Base-by-base conservation (phyloP, 495 filamentous ascomycete species). In the Xylaria sp. region DNA sequence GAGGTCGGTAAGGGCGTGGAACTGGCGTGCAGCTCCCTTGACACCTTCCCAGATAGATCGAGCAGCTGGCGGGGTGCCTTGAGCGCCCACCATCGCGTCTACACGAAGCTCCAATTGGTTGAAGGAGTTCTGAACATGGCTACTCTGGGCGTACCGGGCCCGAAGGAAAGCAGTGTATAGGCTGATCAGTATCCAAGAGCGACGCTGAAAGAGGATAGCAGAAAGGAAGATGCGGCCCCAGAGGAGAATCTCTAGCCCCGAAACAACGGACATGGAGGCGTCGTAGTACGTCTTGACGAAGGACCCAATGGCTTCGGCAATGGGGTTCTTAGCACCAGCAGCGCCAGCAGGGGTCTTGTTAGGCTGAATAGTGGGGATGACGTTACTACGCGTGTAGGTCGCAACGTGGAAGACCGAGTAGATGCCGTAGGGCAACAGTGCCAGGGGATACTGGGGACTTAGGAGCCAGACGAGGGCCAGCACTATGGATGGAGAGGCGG, bases 231-330 rank as follows among this genome's bases (percentile, higher is more conserved):
- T 80, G 76, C 97, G 94, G 81, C 91, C 84, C 89, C 94, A 94
- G 68, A 98, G 89, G 29, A 87, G 79, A 68, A 96, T 90, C 80
- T 96, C 93, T 40, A 96, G 88, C 41, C 81, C 80, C 19, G 93
- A 89, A 40, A 96, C 93, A 40, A 95, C 86, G 72, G 90, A 91
- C 93, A 96, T 96, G 74, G 91, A 90, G 58, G 88, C 82, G 80
- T 98, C 97, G 78, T 98, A 98, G 86, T 98, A 97, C 79, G 95
- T 89, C 89, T 98, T 99, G 80, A 99, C 94, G 78, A 99, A 99
- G 71, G 85, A 84, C 61, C 93, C 93, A 79, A 99, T 97, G 70
- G 85, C 88, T 67, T 98, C 93, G 19, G 92, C 89, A 31, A 93
- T 77, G 41, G 91, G 85, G 75, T 90, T 91, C 78, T 90, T 90